A percentile compares a stretch with the other conserved stretches of the same genome.
phyloP scores from a whole-genome alignment of 352 stramenopile genomes.

The Phytophthora palmivora region DNA sequence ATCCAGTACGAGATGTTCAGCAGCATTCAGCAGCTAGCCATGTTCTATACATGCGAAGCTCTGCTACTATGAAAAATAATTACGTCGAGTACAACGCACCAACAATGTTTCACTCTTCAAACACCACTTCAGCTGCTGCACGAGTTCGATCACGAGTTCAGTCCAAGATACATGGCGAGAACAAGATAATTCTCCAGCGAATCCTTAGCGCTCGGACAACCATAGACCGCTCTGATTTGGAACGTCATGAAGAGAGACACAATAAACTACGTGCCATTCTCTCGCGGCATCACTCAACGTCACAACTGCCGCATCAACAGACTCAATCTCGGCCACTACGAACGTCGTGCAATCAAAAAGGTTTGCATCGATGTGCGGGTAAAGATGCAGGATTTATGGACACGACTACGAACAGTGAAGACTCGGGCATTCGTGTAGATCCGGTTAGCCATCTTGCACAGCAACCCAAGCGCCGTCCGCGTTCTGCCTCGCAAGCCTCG shows the following conservation, averaged over 20 bases:
- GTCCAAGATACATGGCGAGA: slow-evolving; percentile 54
- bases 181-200: slow-evolving; percentile 55
- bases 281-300: slow-evolving; percentile 41
- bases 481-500: slow-evolving; percentile 22
- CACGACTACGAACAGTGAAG: background rate
- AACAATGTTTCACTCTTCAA: slow-evolving; percentile 35
- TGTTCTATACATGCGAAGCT: slow-evolving; percentile 49
- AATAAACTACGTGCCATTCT: slow-evolving; percentile 49
- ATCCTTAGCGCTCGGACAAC: slow-evolving; percentile 55
- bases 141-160: slow-evolving; percentile 41
- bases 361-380: slow-evolving; percentile 1
- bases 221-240: slow-evolving; percentile 46
- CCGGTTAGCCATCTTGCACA: slow-evolving; percentile 16
- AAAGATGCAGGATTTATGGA: background rate
- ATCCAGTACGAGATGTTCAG: slow-evolving; percentile 37
- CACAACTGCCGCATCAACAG: slow-evolving; percentile 22
- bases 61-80: slow-evolving; percentile 59
- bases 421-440: slow-evolving; percentile 18
- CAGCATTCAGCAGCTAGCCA: slow-evolving; percentile 41
- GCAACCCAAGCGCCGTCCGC: slow-evolving; percentile 15
- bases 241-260: slow-evolving; percentile 50
- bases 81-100: slow-evolving; percentile 56
- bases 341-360: slow-evolving; percentile 24
- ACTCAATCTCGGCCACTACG: slow-evolving; percentile 7
- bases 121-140: slow-evolving; percentile 37